Evolutionary conservation across 2,329 filamentous ascomycete species (phyloP), one percentile per base, ranked within the genome.

Genomic region (Aspergillus sclerotialis): DNA sequence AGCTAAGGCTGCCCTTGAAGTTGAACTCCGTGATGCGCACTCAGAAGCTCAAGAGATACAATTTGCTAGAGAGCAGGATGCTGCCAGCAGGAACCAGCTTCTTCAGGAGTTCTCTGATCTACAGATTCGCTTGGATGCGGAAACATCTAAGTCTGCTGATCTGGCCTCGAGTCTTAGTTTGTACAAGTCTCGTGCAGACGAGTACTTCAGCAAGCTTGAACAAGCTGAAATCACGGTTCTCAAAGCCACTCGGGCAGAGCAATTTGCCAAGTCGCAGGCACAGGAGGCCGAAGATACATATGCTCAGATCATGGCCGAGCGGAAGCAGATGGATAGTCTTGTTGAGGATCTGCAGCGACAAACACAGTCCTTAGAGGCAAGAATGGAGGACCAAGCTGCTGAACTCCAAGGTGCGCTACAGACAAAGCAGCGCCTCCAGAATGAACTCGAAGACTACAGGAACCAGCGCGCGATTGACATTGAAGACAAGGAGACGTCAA

Each of bases 121-220:
- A 31, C 92, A 96, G 53, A 94, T 96, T 49, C 79, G 88, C 29
- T 74, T 96, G 11, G 92, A 96, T 55, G 82, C 84, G 5, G 92
- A 96, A 63, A 78, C 80, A 1, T 94, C 87, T 1, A 90, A 84
- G 58, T 72, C 90, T 17, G 76, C 81, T 17, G 90, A 98, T 58
- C 80, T 94, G 28, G 80, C 78, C 6, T 83, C 87, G 3, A 94
- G 84, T 58, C 73, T 96, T 27, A 81, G 79, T 40, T 67, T 95
- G 42, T 98, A 96, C 72, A 95, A 94, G 73, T 80, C 78, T 43
- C 80, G 90, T 28, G 84, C 90, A 4, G 88, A 96, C 54, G 90
- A 96, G 57, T 96, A 98, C 63, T 98, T 95, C 64, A 84, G 80
- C 68, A 95, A 94, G 64, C 77, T 98, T 13, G 90, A 98, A 61